Base-by-base conservation (phyloP, 2,329 filamentous ascomycete species). In the Colletotrichum orchidophilum region DNA sequence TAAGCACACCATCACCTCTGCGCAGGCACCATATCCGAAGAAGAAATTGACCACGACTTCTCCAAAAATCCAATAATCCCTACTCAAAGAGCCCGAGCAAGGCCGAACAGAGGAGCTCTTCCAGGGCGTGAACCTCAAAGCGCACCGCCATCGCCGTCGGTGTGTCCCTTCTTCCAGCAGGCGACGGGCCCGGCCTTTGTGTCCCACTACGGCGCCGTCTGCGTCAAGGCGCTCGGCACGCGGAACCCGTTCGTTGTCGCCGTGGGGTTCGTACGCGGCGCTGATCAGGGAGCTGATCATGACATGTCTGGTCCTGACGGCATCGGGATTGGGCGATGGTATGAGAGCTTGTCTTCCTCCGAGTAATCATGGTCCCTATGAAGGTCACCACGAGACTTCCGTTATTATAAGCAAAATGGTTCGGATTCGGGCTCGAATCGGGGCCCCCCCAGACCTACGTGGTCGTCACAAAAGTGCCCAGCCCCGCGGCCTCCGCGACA, bases 361-460 rank as follows among this genome's bases (percentile, higher is more conserved):
- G n/a, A n/a, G n/a, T n/a, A n/a, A n/a, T n/a, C n/a, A n/a, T n/a
- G n/a, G n/a, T n/a, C n/a, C n/a, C n/a, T n/a, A n/a, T n/a, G n/a
- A n/a, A n/a, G n/a, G n/a, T n/a, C n/a, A n/a, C n/a, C n/a, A n/a
- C n/a, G n/a, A n/a, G n/a, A n/a, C n/a, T n/a, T n/a, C n/a, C n/a
- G n/a, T 21, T 4, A 24, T 5, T 12, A 1, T 0, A n/a, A 59
- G 66, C 0, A 64, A 69, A 35, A 64, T 69, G n/a, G n/a, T n/a
- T 79, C 50, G 78, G 79, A 21, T 81, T 79, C 70, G 73, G 73
- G 46, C 72, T 80, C 1, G 79, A 77, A 15, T 83, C 80, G 79
- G 80, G 77, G 1, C 81, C 80, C 1, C 81, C 80, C 2, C 60
- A 80, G 0, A 76, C 76, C 3, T 80, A 82, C 63, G 79, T 81